Percentiles rank a stretch among this genome's conserved stretches.
These are phyloP conservation scores for Penicillium egyptiacum DNA, from an alignment of 495 filamentous ascomycete genomes.

Conservation along the genomic window DNA sequence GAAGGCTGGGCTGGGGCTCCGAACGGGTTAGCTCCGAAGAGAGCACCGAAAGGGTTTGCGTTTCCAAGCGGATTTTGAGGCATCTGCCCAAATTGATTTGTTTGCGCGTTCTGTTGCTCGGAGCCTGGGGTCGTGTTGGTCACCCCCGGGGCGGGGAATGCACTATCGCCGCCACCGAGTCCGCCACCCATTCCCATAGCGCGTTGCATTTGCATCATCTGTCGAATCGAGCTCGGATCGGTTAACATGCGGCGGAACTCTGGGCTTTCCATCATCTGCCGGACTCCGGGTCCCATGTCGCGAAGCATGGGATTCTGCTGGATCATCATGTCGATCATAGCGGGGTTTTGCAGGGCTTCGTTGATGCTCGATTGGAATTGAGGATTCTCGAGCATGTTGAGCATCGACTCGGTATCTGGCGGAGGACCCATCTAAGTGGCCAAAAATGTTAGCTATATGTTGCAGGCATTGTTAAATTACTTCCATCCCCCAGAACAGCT, in stretches of 20 bases:
- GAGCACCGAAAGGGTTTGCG: constrained; percentile 70
- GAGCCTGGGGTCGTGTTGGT: constrained; percentile 65
- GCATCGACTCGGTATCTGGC: constrained; percentile 74
- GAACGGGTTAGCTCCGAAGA: constrained; percentile 56
- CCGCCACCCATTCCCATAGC: constrained; percentile 59
- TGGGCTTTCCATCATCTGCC: constrained; percentile 80
- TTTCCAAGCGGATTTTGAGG: constrained; percentile 26
- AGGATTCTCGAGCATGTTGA: constrained; percentile 83
- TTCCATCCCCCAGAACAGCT: background rate
- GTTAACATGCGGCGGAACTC: constrained; percentile 92
- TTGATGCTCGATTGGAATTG: constrained; percentile 79
- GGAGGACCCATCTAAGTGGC: constrained; percentile 80
- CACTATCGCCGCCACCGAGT: constrained; percentile 42
- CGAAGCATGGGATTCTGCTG: constrained; percentile 84
- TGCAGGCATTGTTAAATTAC: background rate
- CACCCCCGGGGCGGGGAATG: constrained; percentile 86
- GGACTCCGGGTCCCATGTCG: constrained; percentile 74
- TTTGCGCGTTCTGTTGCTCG: constrained; percentile 39
- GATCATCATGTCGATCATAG: constrained; percentile 89
- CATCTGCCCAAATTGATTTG: constrained; percentile 42
- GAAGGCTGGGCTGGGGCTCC: constrained; percentile 28
- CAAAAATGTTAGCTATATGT: constrained; percentile 21
- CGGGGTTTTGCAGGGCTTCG: constrained; percentile 91
- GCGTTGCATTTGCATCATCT: constrained; percentile 76
- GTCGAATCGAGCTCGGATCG: constrained; percentile 79